Base-by-base conservation (phyloP, 1,139 yeast genomes). In the Scheffersomyces quercinus region DNA sequence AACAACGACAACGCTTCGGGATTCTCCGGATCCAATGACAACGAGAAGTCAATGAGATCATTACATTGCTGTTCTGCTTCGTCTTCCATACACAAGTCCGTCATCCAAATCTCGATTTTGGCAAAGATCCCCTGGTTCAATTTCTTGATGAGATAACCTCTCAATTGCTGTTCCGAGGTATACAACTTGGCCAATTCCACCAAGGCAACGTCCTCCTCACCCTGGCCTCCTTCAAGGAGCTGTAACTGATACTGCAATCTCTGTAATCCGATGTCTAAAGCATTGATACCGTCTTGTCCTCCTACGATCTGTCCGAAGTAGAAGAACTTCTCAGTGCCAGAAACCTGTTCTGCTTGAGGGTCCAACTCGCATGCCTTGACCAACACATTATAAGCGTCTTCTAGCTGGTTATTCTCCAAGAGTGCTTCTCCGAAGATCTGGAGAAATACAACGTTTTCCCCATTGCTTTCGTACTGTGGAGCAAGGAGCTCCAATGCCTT, bases 41-140 rank as follows among this genome's bases (percentile, higher is more conserved):
- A 65, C 0, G 96, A 84, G 54, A 79, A 80, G 4, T 78, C 67
- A 41, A 91, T 85, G 53, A 88, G 73, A 43, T 76, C 76, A 54
- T 90, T 88, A 67, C 99, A 95, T 61, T 81, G 78, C 4, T 64
- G 37, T 64, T 93, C 99, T 2, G 99, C 98, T 54, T 85, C 84
- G 5, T 82, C 82, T 54, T 88, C 96, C 97, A 91, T 90, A 62
- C 98, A 91, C 52, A 93, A 73, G 69, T 93, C 99, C 1, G 99
- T 95, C 99, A 93, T 93, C 97, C 98, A 93, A 48, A 95, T 88
- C 65, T 93, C 99, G 56, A 93, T 86, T 68, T 85, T 78, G 9
- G 97, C 86, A 53, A 91, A 83, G 28, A 89, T 72, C 0, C 95
- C 97, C 58, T 83, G 87, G 52, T 86, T 82, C 44, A 83, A 54